Percentiles rank a stretch among this genome's conserved stretches.
These are phyloP conservation scores for Plasmodium ovale DNA, from an alignment of 169 alveolate species.

Conservation along the genomic window DNA sequence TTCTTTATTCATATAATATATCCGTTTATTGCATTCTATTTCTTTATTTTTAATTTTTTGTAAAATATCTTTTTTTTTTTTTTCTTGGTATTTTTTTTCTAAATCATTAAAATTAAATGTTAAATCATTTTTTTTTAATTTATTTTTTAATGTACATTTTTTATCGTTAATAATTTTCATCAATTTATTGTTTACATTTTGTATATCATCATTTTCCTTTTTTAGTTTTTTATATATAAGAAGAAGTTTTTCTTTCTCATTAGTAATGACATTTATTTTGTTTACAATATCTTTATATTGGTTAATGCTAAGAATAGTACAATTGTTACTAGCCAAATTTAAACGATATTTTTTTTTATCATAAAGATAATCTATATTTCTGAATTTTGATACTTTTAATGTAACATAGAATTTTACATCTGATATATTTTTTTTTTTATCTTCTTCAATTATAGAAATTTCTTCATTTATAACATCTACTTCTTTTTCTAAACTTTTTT, in stretches of 20 bases:
- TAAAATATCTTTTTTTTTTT: slow-evolving; percentile 58
- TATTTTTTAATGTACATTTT: slow-evolving; percentile 37
- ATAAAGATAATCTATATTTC: slow-evolving; percentile 68
- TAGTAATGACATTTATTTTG: slow-evolving; percentile 14
- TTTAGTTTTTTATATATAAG: slow-evolving; percentile 7
- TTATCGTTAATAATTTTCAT: slow-evolving; percentile 30
- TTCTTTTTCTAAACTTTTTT: slow-evolving; percentile 59
- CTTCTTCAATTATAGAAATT: slow-evolving; percentile 51
- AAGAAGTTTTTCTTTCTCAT: slow-evolving; percentile 20
- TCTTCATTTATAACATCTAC: slow-evolving; percentile 55
- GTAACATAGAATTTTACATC: slow-evolving; percentile 39
- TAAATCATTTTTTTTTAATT: slow-evolving; percentile 54
- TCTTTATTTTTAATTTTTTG: slow-evolving; percentile 55
- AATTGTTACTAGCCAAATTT: slow-evolving; percentile 36
- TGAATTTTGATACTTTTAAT: slow-evolving; percentile 41
- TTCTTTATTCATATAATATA: slow-evolving; percentile 19
- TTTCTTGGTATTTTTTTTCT: slow-evolving; percentile 70
- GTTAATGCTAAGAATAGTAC: slow-evolving; percentile 37
- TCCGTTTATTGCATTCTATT: slow-evolving; percentile 16
- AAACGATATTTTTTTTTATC: slow-evolving; percentile 71
- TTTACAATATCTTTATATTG: slow-evolving; percentile 36
- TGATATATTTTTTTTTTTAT: slow-evolving; percentile 60
- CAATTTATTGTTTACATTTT: slow-evolving; percentile 31
- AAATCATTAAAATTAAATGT: slow-evolving; percentile 55
- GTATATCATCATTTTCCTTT: slow-evolving; percentile 42